Conservation (phyloP, 805 yeast species). For the Priceomyces medius region DNA sequence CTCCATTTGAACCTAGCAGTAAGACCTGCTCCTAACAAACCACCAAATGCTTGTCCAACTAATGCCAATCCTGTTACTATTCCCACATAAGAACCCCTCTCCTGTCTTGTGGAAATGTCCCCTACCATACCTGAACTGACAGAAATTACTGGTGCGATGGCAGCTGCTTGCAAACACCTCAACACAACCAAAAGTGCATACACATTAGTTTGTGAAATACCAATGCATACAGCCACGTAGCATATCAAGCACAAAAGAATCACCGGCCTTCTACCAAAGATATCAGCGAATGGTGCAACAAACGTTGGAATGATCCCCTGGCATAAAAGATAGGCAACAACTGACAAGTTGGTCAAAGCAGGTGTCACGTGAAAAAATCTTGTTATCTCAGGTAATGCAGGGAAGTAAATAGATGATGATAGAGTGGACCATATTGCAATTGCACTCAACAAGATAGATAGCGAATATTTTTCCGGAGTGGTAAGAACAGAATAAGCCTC, state of each 20-base stretch:
- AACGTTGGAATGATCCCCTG: slow-evolving; percentile 75
- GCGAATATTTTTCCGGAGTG: slow-evolving; percentile 34
- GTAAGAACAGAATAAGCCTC: slow-evolving; percentile 48
- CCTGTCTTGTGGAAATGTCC: slow-evolving; percentile 61
- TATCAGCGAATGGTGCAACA: slow-evolving; percentile 65
- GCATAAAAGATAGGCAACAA: slow-evolving; percentile 68
- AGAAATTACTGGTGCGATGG: slow-evolving; percentile 70
- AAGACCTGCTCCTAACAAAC: slow-evolving; percentile 55
- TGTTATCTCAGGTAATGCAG: slow-evolving; percentile 61
- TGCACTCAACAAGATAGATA: slow-evolving; percentile 41
- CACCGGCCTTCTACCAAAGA: slow-evolving; percentile 67
- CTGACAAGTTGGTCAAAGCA: slow-evolving; percentile 62
- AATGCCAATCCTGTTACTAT: slow-evolving; percentile 58
- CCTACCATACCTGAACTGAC: slow-evolving; percentile 66
- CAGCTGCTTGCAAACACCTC: slow-evolving; percentile 68
- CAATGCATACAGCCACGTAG: slow-evolving; percentile 59
- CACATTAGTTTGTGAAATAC: slow-evolving; percentile 53
- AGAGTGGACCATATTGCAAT: slow-evolving; percentile 64
- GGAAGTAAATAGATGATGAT: slow-evolving; percentile 74
- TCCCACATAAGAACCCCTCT: slow-evolving; percentile 69
- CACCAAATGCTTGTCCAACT: slow-evolving; percentile 74
- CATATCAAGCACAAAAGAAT: slow-evolving; percentile 50
- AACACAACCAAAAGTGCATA: slow-evolving; percentile 60
- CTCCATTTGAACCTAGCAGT: slow-evolving; percentile 52
- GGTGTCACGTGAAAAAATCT: slow-evolving; percentile 51